These are phyloP conservation scores for Deinandra increscens DNA, from an alignment of 129 eudicot genomes.

Conservation along the genomic window DNA sequence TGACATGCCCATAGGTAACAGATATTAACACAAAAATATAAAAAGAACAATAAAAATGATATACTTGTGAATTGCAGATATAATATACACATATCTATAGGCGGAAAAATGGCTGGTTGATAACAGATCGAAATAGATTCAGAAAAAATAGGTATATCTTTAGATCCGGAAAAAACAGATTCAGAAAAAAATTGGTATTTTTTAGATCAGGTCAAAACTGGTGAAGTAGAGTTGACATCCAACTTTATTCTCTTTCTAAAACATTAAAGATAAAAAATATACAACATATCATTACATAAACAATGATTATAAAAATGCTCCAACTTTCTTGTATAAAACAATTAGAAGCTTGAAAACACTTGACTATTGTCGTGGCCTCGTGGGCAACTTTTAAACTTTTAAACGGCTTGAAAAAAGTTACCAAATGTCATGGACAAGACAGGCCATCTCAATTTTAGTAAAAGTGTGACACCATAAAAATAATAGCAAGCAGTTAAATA, in stretches of 20 bases:
- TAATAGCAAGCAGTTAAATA: background rate
- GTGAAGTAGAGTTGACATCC: background rate
- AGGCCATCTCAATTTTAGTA: background rate
- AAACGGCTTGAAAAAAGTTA: background rate
- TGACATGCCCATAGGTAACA: background rate
- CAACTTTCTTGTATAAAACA: constrained; percentile 4
- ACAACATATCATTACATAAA: background rate
- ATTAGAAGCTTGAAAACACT: background rate
- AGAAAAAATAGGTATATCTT: background rate
- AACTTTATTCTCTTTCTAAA: background rate
- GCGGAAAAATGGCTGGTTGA: background rate
- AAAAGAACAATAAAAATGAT: background rate
- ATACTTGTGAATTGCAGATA: background rate
- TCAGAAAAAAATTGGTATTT: background rate
- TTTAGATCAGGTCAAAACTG: background rate
- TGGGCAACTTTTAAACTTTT: background rate
- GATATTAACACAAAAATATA: background rate
- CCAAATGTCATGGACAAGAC: constrained; percentile 4
- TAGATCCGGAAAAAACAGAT: no score
- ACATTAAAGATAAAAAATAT: background rate
- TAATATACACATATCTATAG: background rate
- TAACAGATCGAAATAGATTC: background rate
- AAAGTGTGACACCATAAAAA: background rate
- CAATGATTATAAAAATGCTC: background rate
- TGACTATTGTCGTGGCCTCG: background rate